Percentiles rank a stretch among this genome's conserved stretches.
These are phyloP conservation scores for Globisporangium yorkense DNA, from an alignment of 352 stramenopile genomes.

Conservation along the genomic window DNA sequence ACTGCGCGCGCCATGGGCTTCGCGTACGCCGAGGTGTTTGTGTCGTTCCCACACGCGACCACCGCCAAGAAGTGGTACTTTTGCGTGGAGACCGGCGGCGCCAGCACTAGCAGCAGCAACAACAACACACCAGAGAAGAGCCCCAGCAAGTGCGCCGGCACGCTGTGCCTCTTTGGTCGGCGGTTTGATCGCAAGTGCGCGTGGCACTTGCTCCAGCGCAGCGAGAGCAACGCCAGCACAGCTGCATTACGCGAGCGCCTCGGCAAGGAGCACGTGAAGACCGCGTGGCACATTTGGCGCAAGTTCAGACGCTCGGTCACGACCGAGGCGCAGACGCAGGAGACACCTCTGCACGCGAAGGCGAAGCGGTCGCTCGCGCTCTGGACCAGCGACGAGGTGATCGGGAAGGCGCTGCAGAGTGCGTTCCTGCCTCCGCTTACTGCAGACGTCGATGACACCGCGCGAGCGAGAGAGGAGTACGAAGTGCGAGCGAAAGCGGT, in stretches of 20 bases:
- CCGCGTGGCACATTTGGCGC: conserved; percentile 64
- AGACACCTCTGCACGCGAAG: conserved; percentile 24
- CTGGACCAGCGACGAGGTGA: conserved; percentile 56
- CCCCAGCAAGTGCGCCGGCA: neutral
- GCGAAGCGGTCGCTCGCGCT: conserved; percentile 51
- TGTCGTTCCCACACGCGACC: conserved; percentile 62
- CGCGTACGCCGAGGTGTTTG: conserved; percentile 45
- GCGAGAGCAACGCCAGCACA: neutral
- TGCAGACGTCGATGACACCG: neutral
- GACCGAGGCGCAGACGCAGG: conserved; percentile 1
- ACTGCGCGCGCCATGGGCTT: conserved; percentile 42
- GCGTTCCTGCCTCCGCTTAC: conserved; percentile 18
- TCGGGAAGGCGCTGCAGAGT: conserved; percentile 37
- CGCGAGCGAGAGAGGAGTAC: neutral
- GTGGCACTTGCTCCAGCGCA: conserved; percentile 36
- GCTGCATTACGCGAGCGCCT: conserved; percentile 35
- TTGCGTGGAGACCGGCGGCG: conserved; percentile 12
- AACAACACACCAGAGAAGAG: neutral
- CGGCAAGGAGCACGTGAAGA: conserved; percentile 57
- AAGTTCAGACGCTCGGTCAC: conserved; percentile 44
- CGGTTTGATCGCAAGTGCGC: conserved; percentile 50
- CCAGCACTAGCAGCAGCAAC: neutral
- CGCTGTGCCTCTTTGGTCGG: conserved; percentile 51
- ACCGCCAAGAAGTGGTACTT: conserved; percentile 80
- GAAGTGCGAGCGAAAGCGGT: conserved; percentile 17